Base-by-base conservation (phyloP, 306 rosid species). In the Begonia masoniana region DNA sequence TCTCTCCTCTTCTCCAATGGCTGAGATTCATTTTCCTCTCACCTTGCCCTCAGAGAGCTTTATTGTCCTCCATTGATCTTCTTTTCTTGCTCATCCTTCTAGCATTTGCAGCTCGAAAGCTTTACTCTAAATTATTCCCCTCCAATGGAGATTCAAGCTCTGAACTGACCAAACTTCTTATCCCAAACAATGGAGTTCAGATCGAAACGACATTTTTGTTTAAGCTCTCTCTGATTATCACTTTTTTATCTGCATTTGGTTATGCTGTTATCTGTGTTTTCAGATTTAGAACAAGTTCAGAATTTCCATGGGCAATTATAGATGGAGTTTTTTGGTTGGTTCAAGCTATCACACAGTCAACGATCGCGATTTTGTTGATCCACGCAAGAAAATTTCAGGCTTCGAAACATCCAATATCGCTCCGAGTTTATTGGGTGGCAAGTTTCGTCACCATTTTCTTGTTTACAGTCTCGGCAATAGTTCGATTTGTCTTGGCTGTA, bases 11-110 rank as follows among this genome's bases (percentile, higher is more conserved):
- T 9, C 46, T 74, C 39, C 85, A 72, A 47, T 80, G 91, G 94
- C 72, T 89, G 26, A 62, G 78, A 69, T 85, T 85, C 68, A 15
- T 80, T 57, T 74, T 82, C 56, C 87, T 89, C 54, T 76, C 91
- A 5, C 95, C 97, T 21, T 89, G 97, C 54, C 85, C 94, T 15
- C 97, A 89, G 57, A 76, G 97, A 69, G 84, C 80, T 64, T 61
- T 89, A 14, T 53, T 74, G 2, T 78, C 95, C 41, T 59, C 68
- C 9, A 46, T 85, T 50, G 75, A 80, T 50, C 15, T 67, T 21
- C 24, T 85, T 6, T 77, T 89, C 62, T 12, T 85, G 58, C 57
- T 82, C 50, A 24, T 73, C 6, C 73, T 89, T 56, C 12, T 78
- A 24, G 53, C 57, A 10, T 75, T 85, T 56, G 79, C 85, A 1